A percentile compares a stretch with the other conserved stretches of the same genome.
These are phyloP conservation scores for Rhodotorula graminis DNA, from an alignment of 768 basidiomycete species.

Conservation along the genomic window DNA sequence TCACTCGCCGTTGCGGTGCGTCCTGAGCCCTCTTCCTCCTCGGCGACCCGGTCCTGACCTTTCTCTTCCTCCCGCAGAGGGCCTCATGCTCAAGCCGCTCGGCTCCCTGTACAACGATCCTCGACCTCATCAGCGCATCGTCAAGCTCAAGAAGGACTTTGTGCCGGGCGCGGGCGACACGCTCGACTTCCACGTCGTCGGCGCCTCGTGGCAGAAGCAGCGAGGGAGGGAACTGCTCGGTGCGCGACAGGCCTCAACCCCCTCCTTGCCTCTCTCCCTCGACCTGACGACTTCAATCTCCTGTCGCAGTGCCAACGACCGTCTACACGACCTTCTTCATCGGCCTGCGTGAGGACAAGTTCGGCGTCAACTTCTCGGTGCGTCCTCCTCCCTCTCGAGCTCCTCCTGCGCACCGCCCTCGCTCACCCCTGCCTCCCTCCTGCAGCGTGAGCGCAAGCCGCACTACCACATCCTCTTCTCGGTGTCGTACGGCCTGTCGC, in stretches of 20 bases:
- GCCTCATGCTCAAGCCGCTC: conserved; percentile 40
- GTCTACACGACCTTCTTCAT: conserved; percentile 76
- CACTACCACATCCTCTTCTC: conserved; percentile 71
- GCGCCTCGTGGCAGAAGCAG: conserved; percentile 58
- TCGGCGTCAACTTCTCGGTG: conserved; percentile 1
- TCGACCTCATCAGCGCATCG: conserved; percentile 59
- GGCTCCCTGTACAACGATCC: conserved; percentile 64
- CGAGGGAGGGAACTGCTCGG: conserved; percentile 73
- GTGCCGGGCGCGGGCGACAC: conserved; percentile 78
- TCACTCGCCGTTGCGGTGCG: conserved; percentile 53
- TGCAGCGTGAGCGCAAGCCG: conserved; percentile 53
- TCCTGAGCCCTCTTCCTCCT: too few relatives aligned
- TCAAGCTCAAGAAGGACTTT: conserved; percentile 73
- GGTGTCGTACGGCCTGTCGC: conserved; percentile 66
- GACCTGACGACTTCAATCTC: too few relatives aligned
- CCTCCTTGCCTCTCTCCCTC: too few relatives aligned
- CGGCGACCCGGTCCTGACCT: neutral
- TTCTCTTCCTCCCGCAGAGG: conserved; percentile 21
- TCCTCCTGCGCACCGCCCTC: neutral
- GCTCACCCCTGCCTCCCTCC: neutral
- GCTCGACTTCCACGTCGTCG: conserved; percentile 71
- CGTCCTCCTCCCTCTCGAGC: neutral
- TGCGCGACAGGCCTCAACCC: too few relatives aligned
- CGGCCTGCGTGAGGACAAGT: conserved; percentile 50
- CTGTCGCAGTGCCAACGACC: conserved; percentile 62